Evolutionary conservation across 345 rosid species (phyloP), one percentile per base, ranked within the genome.

Genomic region (Ricinus communis): DNA sequence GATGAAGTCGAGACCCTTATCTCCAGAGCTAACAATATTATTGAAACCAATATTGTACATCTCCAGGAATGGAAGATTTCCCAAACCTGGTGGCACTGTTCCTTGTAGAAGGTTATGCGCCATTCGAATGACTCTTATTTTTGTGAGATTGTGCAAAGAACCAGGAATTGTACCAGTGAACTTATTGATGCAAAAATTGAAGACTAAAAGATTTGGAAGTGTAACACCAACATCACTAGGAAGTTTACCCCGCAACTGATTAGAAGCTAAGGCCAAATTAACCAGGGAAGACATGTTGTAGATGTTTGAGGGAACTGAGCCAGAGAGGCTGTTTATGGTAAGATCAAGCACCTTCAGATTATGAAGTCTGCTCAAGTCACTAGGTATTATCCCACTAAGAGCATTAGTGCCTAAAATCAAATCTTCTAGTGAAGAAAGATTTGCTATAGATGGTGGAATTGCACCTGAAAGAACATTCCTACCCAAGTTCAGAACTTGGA

Each of bases 351-450:
- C 56, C 69, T 80, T 31, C 25, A 85, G 66, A 28, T 59, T 77
- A 56, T 36, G 54, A 40, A 85, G 81, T 71, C 65, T 76, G 36
- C 84, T 70, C 65, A 85, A 55, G 3, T 71, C 82, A 24, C 49
- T n/a, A 15, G 88, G 85, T 21, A 84, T 77, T 24, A 30, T 19
- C 27, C 87, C 90, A 9, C 59, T 77, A 5, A 84, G 76, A 58
- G 66, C 21, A 78, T 86, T 86, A 51, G 87, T 82, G n/a, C 85
- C 84, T 8, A 86, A 74, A 61, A 70, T 75, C 70, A 86, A 69
- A 47, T 57, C 30, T 12, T 65, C 71, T 54, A 84, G 87, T 22
- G 70, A 69, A 12, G 90, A 81, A 49, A 86, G 71, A 51, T 86
- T 84, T 65, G 81, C 67, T 38, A 86, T 28, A 13, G 81, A 79